Percentiles rank a stretch among this genome's conserved stretches.
phyloP scores from a whole-genome alignment of 805 yeast genomes.

The Helenozyma baotianmanensis region DNA sequence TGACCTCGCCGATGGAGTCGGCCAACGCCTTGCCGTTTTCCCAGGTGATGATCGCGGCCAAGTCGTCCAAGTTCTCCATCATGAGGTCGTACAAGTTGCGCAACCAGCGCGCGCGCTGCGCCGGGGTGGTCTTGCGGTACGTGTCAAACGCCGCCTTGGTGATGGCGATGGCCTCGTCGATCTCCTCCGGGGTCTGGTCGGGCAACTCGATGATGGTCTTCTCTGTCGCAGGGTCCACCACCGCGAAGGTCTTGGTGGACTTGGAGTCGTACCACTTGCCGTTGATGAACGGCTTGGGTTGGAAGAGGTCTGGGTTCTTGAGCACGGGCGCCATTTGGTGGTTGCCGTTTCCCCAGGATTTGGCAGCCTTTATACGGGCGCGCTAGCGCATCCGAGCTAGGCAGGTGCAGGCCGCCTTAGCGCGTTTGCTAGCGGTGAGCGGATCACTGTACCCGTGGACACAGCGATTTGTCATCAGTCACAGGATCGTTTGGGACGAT shows the following conservation, averaged over 20 bases:
- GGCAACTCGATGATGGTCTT: conserved; percentile 32
- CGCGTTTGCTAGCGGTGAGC: too few relatives aligned
- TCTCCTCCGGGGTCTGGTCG: conserved; percentile 43
- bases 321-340: conserved; percentile 19
- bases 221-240: conserved; percentile 38
- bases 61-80: conserved; percentile 52
- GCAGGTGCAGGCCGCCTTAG: too few relatives aligned
- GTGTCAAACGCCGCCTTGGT: conserved; percentile 44
- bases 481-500: too few relatives aligned
- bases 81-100: conserved; percentile 48
- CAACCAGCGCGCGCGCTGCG: conserved; percentile 48
- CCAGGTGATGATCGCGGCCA: conserved; percentile 53
- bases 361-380: too few relatives aligned
- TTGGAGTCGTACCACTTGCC: conserved; percentile 37
- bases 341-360: neutral
- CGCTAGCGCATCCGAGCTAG: too few relatives aligned
- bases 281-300: conserved; percentile 31
- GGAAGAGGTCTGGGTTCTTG: conserved; percentile 32
- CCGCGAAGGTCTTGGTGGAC: conserved; percentile 34
- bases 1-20: conserved; percentile 53
- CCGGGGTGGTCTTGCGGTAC: conserved; percentile 45
- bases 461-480: too few relatives aligned
- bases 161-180: conserved; percentile 42
- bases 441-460: too few relatives aligned
- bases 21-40: conserved; percentile 57